These are phyloP conservation scores for Ceratocystis lukuohia DNA, from an alignment of 2,329 filamentous ascomycete genomes.

Conservation along the genomic window DNA sequence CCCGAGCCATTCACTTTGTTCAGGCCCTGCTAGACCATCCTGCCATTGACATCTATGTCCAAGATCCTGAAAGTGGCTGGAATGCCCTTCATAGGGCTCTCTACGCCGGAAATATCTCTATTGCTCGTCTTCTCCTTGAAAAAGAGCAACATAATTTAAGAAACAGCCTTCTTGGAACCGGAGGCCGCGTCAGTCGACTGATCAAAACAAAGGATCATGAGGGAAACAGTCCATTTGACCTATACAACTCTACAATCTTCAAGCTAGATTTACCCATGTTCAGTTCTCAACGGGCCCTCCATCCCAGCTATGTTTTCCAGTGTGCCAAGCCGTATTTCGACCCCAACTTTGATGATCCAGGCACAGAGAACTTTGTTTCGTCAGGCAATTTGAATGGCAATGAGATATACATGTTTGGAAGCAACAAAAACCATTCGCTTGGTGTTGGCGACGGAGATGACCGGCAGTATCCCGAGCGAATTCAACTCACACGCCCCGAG, in stretches of 20 bases:
- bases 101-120: constrained; percentile 77
- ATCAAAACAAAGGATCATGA: constrained; percentile 95
- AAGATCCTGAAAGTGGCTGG: constrained; percentile 90
- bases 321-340: constrained; percentile 41
- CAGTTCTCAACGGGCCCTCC: constrained; percentile 15
- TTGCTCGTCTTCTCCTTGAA: constrained; percentile 68
- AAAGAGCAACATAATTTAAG: constrained; percentile 46
- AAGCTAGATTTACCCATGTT: constrained; percentile 48
- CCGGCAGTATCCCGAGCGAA: constrained; percentile 79
- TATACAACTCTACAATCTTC: constrained; percentile 79
- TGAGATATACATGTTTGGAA: constrained; percentile 87
- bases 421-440: constrained; percentile 86
- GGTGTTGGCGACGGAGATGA: constrained; percentile 95
- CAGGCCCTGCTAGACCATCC: constrained; percentile 69
- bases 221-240: constrained; percentile 84
- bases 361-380: neutral
- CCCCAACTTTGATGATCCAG: constrained; percentile 21
- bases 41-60: constrained; percentile 68
- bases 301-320: constrained; percentile 24
- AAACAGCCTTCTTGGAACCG: constrained; percentile 32
- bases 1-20: constrained; percentile 61
- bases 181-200: constrained; percentile 54
- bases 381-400: constrained; percentile 41
- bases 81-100: constrained; percentile 84
- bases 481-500: constrained; percentile 61